phyloP scores from a whole-genome alignment of 2,329 filamentous ascomycete species.

The Cryphonectria radicalis region DNA sequence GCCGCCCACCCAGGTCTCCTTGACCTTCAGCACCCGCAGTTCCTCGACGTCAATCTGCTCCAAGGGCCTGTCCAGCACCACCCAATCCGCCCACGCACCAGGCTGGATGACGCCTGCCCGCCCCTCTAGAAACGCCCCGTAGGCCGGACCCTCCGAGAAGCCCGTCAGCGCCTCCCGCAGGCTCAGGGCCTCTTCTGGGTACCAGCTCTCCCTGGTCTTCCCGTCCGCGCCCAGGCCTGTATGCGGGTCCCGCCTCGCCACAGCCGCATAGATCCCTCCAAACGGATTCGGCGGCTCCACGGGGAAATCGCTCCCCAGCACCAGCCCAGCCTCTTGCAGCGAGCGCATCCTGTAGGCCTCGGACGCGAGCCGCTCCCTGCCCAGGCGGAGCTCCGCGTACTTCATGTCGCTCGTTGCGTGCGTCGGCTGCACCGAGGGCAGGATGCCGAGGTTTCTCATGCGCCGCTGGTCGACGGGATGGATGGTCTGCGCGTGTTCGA shows the following conservation, averaged over 20 bases:
- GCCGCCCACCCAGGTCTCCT: conserved; percentile 72
- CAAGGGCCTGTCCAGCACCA: conserved; percentile 66
- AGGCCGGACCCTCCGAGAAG: conserved; percentile 64
- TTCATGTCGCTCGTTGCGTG: conserved; percentile 74
- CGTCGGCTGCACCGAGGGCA: conserved; percentile 73
- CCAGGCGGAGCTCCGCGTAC: conserved; percentile 66
- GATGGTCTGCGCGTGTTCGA: conserved; percentile 74
- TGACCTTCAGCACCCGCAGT: conserved; percentile 58
- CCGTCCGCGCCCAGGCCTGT: conserved; percentile 56
- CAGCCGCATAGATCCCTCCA: conserved; percentile 70
- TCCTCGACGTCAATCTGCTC: conserved; percentile 54
- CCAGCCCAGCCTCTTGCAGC: conserved; percentile 55
- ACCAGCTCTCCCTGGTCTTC: conserved; percentile 56
- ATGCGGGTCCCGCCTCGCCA: conserved; percentile 62
- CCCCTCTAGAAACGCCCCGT: conserved; percentile 62
- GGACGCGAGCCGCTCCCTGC: conserved; percentile 53
- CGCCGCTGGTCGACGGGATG: conserved; percentile 66
- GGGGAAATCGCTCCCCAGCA: conserved; percentile 73
- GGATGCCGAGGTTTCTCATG: conserved; percentile 62
- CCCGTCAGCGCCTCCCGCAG: conserved; percentile 64
- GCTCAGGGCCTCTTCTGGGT: conserved; percentile 61
- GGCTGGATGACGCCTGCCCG: conserved; percentile 61
- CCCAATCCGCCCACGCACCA: conserved; percentile 71
- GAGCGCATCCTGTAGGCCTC: conserved; percentile 71
- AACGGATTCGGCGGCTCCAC: conserved; percentile 72